A percentile compares a stretch with the other conserved stretches of the same genome.
Evolutionary conservation across 2,329 filamentous ascomycete species (phyloP).

Genomic region (Leptosphaerulina australis): DNA sequence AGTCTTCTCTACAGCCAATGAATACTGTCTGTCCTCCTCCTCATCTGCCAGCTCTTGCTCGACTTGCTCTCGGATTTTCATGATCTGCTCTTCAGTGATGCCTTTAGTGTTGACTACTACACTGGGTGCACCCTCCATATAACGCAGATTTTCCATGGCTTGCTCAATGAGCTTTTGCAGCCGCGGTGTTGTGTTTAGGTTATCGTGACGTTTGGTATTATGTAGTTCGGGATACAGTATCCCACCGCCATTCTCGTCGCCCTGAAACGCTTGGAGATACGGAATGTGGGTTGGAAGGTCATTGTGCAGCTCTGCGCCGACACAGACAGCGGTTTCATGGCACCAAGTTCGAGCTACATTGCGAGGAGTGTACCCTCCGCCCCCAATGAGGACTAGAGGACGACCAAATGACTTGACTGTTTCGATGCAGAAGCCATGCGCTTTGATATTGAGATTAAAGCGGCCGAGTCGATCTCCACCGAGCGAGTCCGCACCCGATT

Average conservation of each 20-base stretch:
- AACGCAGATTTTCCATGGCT: slow-evolving; percentile 83
- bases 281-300: slow-evolving; percentile 80
- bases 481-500: slow-evolving; percentile 93
- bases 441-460: slow-evolving; percentile 96
- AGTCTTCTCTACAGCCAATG: slow-evolving; percentile 59
- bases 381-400: slow-evolving; percentile 88
- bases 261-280: slow-evolving; percentile 82
- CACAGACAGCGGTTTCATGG: slow-evolving; percentile 91
- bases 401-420: slow-evolving; percentile 82
- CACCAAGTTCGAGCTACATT: slow-evolving; percentile 98
- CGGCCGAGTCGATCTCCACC: slow-evolving; percentile 91
- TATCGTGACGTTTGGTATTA: slow-evolving; percentile 73
- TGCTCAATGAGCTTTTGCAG: slow-evolving; percentile 76
- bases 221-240: slow-evolving; percentile 87
- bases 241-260: slow-evolving; percentile 71
- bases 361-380: slow-evolving; percentile 93
- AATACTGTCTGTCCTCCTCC: slow-evolving; percentile 62
- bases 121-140: slow-evolving; percentile 82
- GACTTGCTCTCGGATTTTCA: slow-evolving; percentile 67
- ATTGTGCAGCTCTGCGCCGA: slow-evolving; percentile 73
- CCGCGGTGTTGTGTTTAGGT: slow-evolving; percentile 79
- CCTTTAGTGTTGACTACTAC: slow-evolving; percentile 73
- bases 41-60: slow-evolving; percentile 71
- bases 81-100: slow-evolving; percentile 71
- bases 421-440: slow-evolving; percentile 88